Evolutionary conservation across 2,329 filamentous ascomycete genomes (phyloP).

Genomic region (Juglanconis oblonga): DNA sequence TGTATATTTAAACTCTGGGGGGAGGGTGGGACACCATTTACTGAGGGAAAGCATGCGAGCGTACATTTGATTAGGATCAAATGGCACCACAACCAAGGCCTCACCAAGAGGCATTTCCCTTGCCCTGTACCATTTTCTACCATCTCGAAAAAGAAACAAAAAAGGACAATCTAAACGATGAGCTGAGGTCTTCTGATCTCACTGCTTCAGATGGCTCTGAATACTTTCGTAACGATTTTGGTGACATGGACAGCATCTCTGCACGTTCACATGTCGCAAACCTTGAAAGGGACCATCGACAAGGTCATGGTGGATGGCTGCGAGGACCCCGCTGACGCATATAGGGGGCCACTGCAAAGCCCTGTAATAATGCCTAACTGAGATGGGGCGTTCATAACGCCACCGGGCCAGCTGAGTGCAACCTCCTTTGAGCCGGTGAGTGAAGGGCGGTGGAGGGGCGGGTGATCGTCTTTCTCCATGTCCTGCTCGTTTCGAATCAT

Average conservation of each 20-base stretch:
- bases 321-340: too few species aligned
- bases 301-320: too few species aligned
- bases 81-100: constrained; percentile 11
- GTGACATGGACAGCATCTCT: background rate
- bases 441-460: background rate
- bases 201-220: background rate
- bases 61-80: constrained; percentile 10
- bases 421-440: background rate
- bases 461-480: background rate
- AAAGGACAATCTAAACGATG: constrained; percentile 13
- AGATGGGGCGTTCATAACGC: background rate
- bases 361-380: background rate
- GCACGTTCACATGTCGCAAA: background rate
- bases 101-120: constrained; percentile 11
- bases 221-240: background rate
- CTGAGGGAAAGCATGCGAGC: background rate
- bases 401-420: background rate
- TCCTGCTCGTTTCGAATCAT: too few species aligned
- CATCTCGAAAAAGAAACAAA: constrained; percentile 2
- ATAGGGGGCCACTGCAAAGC: too few species aligned
- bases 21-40: background rate
- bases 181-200: background rate
- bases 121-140: constrained; percentile 15
- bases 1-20: constrained; percentile 4
- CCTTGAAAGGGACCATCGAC: too few species aligned